Conservation (phyloP, 257 asterid species). For the Nicotiana tomentosiformis region DNA sequence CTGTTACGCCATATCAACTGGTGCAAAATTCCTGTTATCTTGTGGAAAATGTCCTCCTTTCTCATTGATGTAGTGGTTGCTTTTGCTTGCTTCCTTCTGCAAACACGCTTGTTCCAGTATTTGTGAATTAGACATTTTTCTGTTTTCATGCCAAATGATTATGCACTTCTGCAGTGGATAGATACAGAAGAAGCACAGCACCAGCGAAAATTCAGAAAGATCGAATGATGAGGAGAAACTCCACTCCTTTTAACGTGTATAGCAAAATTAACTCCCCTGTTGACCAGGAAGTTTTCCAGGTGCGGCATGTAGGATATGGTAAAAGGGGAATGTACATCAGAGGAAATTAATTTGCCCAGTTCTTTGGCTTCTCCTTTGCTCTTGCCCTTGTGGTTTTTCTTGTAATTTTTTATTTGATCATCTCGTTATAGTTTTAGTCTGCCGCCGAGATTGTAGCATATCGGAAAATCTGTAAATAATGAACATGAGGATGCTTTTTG, state of each 20-base stretch:
- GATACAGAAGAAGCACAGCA: slow-evolving; percentile 2
- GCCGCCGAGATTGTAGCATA: not conserved
- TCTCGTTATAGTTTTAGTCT: not conserved
- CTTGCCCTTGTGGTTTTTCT: not conserved
- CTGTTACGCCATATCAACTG: not conserved
- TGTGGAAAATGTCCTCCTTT: not conserved
- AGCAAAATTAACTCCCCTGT: not conserved
- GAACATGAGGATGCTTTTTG: not conserved
- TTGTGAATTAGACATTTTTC: not conserved
- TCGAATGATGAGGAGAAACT: not conserved
- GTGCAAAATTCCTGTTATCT: not conserved
- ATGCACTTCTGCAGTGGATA: slow-evolving; percentile 14
- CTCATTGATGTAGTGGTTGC: not conserved
- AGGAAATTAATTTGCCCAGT: not conserved
- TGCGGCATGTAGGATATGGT: not conserved
- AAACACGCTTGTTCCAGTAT: not conserved
- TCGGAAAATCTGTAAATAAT: not conserved
- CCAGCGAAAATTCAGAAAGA: slow-evolving; percentile 2
- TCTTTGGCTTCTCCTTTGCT: not conserved
- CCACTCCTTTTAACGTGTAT: not conserved
- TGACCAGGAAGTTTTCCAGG: not conserved
- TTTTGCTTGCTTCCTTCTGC: not conserved
- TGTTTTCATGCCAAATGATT: not conserved
- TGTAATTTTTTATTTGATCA: not conserved
- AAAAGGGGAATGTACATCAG: not conserved